A percentile compares a stretch with the other conserved stretches of the same genome.
Evolutionary conservation across 2,329 filamentous ascomycete species (phyloP).

Genomic region (Colletotrichum neosansevieriae): DNA sequence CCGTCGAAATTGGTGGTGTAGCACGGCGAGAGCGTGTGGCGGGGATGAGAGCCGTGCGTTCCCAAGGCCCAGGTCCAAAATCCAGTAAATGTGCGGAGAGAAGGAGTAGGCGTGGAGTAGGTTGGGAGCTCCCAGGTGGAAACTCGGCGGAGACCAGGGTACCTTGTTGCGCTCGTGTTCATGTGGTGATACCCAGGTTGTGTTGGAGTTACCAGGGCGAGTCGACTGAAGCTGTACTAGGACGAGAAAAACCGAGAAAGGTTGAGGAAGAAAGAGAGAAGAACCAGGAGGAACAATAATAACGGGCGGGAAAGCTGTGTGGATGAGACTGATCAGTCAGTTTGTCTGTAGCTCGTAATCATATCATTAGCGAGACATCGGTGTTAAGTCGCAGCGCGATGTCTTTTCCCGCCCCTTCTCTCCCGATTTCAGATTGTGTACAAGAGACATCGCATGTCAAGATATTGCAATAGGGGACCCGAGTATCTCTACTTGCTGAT

Average conservation of each 20-base stretch:
- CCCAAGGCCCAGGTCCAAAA: constrained; percentile 18
- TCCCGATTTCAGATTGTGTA: neutral
- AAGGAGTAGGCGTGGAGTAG: constrained; percentile 24
- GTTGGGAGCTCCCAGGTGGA: constrained; percentile 20
- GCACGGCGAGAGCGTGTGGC: constrained; percentile 31
- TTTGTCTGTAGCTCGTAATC: constrained; percentile 20
- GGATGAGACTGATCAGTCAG: neutral
- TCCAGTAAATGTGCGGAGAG: constrained; percentile 27
- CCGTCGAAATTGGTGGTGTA: constrained; percentile 15
- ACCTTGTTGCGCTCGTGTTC: constrained; percentile 19
- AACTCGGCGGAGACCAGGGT: constrained; percentile 20
- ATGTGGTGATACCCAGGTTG: neutral
- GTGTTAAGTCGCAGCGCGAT: constrained; percentile 17
- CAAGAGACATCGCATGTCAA: neutral
- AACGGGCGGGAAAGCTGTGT: neutral
- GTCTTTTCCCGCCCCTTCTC: neutral
- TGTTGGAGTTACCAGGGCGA: neutral
- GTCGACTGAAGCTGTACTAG: neutral
- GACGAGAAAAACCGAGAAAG: neutral
- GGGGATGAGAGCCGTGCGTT: constrained; percentile 34
- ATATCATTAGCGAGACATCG: constrained; percentile 24
- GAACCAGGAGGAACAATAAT: neutral
- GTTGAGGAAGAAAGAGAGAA: neutral
- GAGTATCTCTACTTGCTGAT: constrained; percentile 4
- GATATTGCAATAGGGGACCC: neutral